Percentiles rank a stretch among this genome's conserved stretches.
These are phyloP conservation scores for Canna indica DNA, from an alignment of 176 grass and related monocot genomes.

Conservation along the genomic window DNA sequence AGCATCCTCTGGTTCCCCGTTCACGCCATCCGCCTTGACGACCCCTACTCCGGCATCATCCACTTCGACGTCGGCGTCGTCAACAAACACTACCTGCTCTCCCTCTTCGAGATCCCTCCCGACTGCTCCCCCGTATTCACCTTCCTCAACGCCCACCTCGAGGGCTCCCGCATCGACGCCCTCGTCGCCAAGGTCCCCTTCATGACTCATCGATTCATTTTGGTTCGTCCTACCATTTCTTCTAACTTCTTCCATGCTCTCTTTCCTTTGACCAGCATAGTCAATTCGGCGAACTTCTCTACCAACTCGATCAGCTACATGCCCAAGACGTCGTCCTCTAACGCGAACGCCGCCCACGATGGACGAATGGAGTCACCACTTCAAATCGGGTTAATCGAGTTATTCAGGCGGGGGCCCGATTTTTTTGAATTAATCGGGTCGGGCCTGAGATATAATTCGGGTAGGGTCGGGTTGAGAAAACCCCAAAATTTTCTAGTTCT, in stretches of 20 bases:
- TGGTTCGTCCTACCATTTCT: not conserved
- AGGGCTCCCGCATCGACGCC: not conserved
- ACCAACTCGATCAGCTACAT: not conserved
- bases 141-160: not conserved
- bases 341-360: not conserved
- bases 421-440: too few relatives aligned
- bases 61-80: constrained; percentile 20
- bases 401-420: too few relatives aligned
- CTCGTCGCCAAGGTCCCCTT: not conserved
- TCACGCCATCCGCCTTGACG: constrained; percentile 18
- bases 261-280: not conserved
- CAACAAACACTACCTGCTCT: constrained; percentile 13
- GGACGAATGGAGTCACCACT: too few relatives aligned
- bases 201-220: not conserved
- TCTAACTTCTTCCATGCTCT: not conserved
- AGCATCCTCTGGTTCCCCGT: constrained; percentile 20
- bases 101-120: constrained; percentile 11
- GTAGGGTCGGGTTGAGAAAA: too few relatives aligned
- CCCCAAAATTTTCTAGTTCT: too few relatives aligned
- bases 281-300: not conserved
- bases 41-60: constrained; percentile 10
- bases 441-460: too few relatives aligned
- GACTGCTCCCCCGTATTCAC: constrained; percentile 4
- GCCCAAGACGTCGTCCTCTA: not conserved
- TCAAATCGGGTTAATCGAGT: too few relatives aligned